Conservation (phyloP, 2,329 filamentous ascomycete species). For the Talaromyces sp. region DNA sequence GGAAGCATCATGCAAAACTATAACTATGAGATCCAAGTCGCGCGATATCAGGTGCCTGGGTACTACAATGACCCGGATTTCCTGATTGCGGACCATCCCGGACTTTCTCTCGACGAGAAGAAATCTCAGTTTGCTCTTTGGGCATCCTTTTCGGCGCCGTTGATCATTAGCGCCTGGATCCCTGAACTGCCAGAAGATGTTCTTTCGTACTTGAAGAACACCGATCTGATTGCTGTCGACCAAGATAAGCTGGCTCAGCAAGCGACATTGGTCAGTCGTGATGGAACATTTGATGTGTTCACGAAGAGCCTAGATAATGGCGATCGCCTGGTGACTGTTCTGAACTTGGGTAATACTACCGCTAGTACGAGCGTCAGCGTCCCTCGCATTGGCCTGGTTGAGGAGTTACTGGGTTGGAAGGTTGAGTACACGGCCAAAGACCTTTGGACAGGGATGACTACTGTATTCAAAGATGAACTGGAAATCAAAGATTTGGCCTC, state of each 20-base stretch:
- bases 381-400: slow-evolving; percentile 34
- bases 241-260: slow-evolving; percentile 43
- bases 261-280: slow-evolving; percentile 45
- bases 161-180: slow-evolving; percentile 47
- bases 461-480: slow-evolving; percentile 21
- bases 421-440: slow-evolving; percentile 34
- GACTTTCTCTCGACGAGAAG: slow-evolving; percentile 41
- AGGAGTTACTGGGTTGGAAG: slow-evolving; percentile 13
- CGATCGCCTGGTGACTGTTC: slow-evolving; percentile 44
- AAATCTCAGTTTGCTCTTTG: slow-evolving; percentile 49
- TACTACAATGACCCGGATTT: slow-evolving; percentile 49
- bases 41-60: slow-evolving; percentile 43
- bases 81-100: slow-evolving; percentile 46
- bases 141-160: slow-evolving; percentile 46
- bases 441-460: slow-evolving; percentile 39
- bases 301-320: slow-evolving; percentile 45
- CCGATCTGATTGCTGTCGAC: slow-evolving; percentile 40
- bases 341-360: slow-evolving; percentile 39
- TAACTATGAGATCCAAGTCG: slow-evolving; percentile 39
- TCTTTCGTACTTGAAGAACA: slow-evolving; percentile 37
- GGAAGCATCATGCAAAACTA: slow-evolving; percentile 48
- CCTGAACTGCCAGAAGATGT: slow-evolving; percentile 32
- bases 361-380: slow-evolving; percentile 30
- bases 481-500: slow-evolving; percentile 26
- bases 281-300: slow-evolving; percentile 42